phyloP scores from a whole-genome alignment of 305 asterid species.

The Fraxinus sp. region DNA sequence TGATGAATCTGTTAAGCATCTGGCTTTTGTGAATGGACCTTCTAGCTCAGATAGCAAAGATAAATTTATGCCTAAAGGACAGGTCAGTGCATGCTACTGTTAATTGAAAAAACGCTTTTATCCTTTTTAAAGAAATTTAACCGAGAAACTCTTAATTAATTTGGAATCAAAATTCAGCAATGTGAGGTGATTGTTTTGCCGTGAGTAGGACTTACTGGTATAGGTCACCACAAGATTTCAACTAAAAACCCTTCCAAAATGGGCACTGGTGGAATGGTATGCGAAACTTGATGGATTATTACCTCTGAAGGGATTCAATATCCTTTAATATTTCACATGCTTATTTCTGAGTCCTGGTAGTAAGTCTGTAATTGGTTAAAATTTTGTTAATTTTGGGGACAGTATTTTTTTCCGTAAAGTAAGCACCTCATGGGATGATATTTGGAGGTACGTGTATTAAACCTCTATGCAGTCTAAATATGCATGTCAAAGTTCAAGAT shows the following conservation, averaged over 20 bases:
- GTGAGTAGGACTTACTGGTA: constrained; percentile 26
- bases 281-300: neutral
- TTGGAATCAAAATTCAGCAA: constrained; percentile 11
- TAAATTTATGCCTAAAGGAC: constrained; percentile 36
- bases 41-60: constrained; percentile 35
- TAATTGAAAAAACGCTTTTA: neutral
- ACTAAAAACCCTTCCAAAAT: constrained; percentile 24
- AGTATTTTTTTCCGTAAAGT: neutral
- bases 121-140: constrained; percentile 16
- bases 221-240: constrained; percentile 26
- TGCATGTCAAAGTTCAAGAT: constrained; percentile 15
- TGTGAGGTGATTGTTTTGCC: constrained; percentile 24
- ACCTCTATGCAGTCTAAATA: constrained; percentile 24
- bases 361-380: constrained; percentile 6
- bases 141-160: constrained; percentile 5
- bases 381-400: neutral
- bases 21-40: constrained; percentile 42
- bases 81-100: constrained; percentile 36
- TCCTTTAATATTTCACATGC: neutral
- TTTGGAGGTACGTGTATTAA: constrained; percentile 26
- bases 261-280: constrained; percentile 38
- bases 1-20: constrained; percentile 28
- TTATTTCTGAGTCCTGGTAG: neutral
- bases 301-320: neutral
- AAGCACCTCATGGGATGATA: neutral